A percentile compares a stretch with the other conserved stretches of the same genome.
Conservation (phyloP, 2,329 filamentous ascomycete species). For the Xylariaceae sp. region DNA sequence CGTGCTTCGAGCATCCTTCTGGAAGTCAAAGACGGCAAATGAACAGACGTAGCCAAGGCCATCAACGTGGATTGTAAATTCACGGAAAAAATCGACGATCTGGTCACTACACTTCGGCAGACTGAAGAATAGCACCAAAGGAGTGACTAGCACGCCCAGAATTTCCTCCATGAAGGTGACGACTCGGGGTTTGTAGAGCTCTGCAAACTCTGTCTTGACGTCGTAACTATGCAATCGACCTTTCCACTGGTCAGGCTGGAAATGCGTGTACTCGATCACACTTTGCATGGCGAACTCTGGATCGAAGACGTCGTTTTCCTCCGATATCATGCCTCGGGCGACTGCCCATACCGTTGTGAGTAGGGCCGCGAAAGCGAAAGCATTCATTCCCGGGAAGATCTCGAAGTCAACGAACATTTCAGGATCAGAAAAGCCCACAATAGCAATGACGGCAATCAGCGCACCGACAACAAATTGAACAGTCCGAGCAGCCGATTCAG, state of each 20-base stretch:
- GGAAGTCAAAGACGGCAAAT: conserved; percentile 96
- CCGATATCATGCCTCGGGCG: conserved; percentile 77
- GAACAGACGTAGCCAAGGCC: conserved; percentile 95
- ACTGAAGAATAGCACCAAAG: conserved; percentile 81
- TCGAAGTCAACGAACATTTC: conserved; percentile 91
- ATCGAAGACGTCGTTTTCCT: conserved; percentile 86
- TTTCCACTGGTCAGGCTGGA: conserved; percentile 85
- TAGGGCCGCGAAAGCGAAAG: conserved; percentile 83
- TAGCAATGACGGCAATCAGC: conserved; percentile 76
- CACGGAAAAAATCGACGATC: conserved; percentile 95
- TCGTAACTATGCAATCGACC: conserved; percentile 89
- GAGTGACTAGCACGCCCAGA: conserved; percentile 86
- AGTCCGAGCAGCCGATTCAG: conserved; percentile 77
- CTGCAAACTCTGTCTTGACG: conserved; percentile 83
- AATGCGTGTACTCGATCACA: conserved; percentile 90
- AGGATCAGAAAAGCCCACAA: conserved; percentile 82
- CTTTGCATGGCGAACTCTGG: conserved; percentile 84
- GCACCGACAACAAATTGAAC: conserved; percentile 85
- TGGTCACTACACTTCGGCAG: conserved; percentile 86
- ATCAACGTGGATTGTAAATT: conserved; percentile 96
- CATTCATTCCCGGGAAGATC: conserved; percentile 81
- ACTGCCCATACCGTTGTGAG: conserved; percentile 81
- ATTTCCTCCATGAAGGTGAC: conserved; percentile 91
- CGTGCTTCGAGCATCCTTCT: conserved; percentile 61
- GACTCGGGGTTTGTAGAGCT: conserved; percentile 87